These are phyloP conservation scores for Trifolium fragiferum DNA, from an alignment of 306 rosid genomes.

Conservation along the genomic window DNA sequence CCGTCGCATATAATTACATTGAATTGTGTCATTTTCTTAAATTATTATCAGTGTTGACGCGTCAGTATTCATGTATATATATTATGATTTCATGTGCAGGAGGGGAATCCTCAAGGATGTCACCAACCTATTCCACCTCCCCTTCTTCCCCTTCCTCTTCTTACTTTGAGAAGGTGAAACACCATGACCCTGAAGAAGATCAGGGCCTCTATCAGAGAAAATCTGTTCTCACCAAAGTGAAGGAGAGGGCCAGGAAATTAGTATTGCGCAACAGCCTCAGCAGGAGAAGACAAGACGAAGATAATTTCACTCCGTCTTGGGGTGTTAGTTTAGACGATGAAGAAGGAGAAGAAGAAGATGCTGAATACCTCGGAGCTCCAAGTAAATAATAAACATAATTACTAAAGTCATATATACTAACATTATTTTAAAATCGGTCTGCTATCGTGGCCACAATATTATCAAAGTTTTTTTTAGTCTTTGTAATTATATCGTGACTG, in stretches of 20 bases:
- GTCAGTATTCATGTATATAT: conserved; percentile 12
- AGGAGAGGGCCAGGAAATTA: conserved; percentile 72
- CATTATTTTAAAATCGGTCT: background rate
- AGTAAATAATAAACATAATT: conserved; percentile 60
- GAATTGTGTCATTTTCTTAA: too few species aligned
- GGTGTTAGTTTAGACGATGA: conserved; percentile 57
- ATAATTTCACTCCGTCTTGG: conserved; percentile 59
- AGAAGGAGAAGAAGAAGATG: conserved; percentile 52
- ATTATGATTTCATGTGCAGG: conserved; percentile 42
- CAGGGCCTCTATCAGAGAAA: conserved; percentile 65
- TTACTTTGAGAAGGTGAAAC: conserved; percentile 38
- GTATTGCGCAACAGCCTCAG: conserved; percentile 62
- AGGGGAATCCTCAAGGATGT: conserved; percentile 48
- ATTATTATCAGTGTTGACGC: too few species aligned
- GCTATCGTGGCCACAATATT: background rate
- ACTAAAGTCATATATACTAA: background rate
- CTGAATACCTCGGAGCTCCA: conserved; percentile 93
- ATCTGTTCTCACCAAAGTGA: conserved; percentile 84
- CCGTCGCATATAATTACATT: too few species aligned
- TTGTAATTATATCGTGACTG: background rate
- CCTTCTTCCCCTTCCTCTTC: conserved; percentile 47
- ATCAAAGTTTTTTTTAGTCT: background rate
- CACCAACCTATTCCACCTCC: conserved; percentile 45
- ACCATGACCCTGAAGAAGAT: conserved; percentile 66
- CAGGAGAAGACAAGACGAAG: conserved; percentile 66